A percentile compares a stretch with the other conserved stretches of the same genome.
Conservation (phyloP, 768 basidiomycete genomes). For the Boletus barrowsii region DNA sequence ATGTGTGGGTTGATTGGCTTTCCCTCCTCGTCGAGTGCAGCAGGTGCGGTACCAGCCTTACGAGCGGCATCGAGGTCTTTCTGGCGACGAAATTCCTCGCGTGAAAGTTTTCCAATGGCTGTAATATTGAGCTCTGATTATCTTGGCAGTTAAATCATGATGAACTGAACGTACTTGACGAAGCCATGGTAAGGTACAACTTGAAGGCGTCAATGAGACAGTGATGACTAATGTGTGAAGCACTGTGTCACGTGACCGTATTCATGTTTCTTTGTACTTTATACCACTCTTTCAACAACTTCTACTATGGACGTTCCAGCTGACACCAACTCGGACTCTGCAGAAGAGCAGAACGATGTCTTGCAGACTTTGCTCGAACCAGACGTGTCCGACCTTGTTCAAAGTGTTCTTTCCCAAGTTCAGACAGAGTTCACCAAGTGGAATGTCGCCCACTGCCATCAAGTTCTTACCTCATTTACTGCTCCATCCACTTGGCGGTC, state of each 20-base stretch:
- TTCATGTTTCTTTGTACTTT: not conserved
- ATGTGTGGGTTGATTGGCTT: constrained; percentile 98
- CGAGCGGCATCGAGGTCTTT: constrained; percentile 98
- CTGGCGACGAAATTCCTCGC: constrained; percentile 92
- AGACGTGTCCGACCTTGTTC: constrained; percentile 12
- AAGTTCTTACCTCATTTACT: constrained; percentile 13
- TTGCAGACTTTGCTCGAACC: constrained; percentile 3
- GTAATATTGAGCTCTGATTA: not conserved
- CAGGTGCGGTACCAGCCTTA: constrained; percentile 96
- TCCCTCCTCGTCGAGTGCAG: constrained; percentile 93
- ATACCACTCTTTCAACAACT: not conserved
- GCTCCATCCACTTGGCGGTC: constrained; percentile 16
- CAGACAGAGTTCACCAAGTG: constrained; percentile 24
- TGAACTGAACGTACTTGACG: constrained; percentile 20
- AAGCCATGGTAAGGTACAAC: constrained; percentile 17
- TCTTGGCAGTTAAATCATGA: not conserved
- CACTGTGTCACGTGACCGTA: constrained; percentile 5
- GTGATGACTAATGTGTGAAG: not conserved
- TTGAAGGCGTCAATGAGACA: not conserved
- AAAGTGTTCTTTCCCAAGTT: constrained; percentile 18
- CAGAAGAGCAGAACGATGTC: constrained; percentile 10
- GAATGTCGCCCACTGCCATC: constrained; percentile 14
- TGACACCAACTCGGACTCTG: constrained; percentile 4
- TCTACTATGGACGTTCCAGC: not conserved
- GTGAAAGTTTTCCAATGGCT: constrained; percentile 79